phyloP scores from a whole-genome alignment of 352 stramenopile species.

The Globisporangium ultimum region DNA sequence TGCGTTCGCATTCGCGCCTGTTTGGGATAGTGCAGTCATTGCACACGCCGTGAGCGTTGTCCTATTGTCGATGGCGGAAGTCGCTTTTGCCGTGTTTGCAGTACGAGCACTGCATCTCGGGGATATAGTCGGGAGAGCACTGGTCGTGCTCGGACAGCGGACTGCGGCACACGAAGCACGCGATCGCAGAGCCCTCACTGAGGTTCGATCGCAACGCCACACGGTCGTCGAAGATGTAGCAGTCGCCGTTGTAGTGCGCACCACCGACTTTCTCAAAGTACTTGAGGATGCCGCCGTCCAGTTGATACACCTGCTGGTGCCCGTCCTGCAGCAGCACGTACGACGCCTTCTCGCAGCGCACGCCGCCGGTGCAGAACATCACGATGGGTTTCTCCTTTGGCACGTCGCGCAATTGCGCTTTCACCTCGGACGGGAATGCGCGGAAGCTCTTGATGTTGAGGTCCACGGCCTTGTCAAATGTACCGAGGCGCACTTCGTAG shows the following conservation, averaged over 20 bases:
- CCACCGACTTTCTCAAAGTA: conserved; percentile 77
- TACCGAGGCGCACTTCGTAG: conserved; percentile 73
- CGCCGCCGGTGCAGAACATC: conserved; percentile 78
- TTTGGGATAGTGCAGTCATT: too few relatives aligned
- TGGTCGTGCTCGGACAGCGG: conserved; percentile 53
- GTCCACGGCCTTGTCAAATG: conserved; percentile 66
- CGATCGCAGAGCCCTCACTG: conserved; percentile 32
- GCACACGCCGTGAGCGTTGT: background rate
- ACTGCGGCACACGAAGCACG: conserved; percentile 57
- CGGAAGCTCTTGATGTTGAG: conserved; percentile 75
- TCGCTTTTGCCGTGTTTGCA: conserved; percentile 52
- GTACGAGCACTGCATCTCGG: conserved; percentile 47
- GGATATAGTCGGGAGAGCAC: conserved; percentile 33
- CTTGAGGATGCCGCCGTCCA: conserved; percentile 74
- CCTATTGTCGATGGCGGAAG: conserved; percentile 20
- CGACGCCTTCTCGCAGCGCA: conserved; percentile 73
- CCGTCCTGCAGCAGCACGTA: conserved; percentile 59
- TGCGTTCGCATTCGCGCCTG: background rate
- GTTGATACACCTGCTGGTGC: conserved; percentile 57
- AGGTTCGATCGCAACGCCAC: conserved; percentile 64
- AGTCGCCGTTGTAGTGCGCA: conserved; percentile 68
- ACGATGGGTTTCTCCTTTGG: conserved; percentile 74
- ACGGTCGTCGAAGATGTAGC: conserved; percentile 80
- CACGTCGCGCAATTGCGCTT: conserved; percentile 34
- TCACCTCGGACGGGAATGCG: conserved; percentile 43